Evolutionary conservation across 768 basidiomycete genomes (phyloP), one percentile per base, ranked within the genome.

Genomic region (Leccinum longicurvipes): DNA sequence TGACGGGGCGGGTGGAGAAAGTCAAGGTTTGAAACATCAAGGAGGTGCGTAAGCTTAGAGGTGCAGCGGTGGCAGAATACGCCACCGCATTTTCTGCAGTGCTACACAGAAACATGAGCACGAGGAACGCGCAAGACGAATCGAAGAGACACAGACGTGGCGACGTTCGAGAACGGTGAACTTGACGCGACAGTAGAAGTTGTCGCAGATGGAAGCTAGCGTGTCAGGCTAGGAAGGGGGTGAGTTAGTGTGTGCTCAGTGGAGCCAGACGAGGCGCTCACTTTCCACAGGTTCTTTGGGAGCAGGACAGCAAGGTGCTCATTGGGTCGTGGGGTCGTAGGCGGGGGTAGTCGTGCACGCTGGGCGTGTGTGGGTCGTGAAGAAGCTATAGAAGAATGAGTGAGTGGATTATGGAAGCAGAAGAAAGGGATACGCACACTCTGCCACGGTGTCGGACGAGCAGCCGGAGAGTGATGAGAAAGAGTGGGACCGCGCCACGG

Each of bases 61-160:
- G 84, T 80, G 67, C 90, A 91, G 6, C 78, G 69, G 47, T 70
- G 69, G 72, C 90, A 92, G 68, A 84, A 91, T 28, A 91, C 74
- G 59, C 87, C 88, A 49, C 90, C 90, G 61, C 90, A 91, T 67
- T 91, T 91, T 68, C 90, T 82, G 71, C 90, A 92, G 58, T 92
- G 90, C 86, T 88, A 66, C 39, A 53, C 57, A 49, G 53, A 58
- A 55, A 64, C 54, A 63, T 63, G 59, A 71, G 63, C 46, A 55
- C 21, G 27, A 48, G 17, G 8, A 48, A 28, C 39, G 39, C 39
- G 41, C 34, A 52, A 53, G n/a, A 31, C 31, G 47, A 58, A n/a
- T 19, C 19, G 46, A 49, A 46, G 10, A 19, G 28, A 47, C 15
- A 79, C 86, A 63, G 66, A 88, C 86, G 67, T 92, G 89, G 73